A percentile compares a stretch with the other conserved stretches of the same genome.
Conservation (phyloP, 2,329 filamentous ascomycete genomes). For the Domatiomyces catenatus region DNA sequence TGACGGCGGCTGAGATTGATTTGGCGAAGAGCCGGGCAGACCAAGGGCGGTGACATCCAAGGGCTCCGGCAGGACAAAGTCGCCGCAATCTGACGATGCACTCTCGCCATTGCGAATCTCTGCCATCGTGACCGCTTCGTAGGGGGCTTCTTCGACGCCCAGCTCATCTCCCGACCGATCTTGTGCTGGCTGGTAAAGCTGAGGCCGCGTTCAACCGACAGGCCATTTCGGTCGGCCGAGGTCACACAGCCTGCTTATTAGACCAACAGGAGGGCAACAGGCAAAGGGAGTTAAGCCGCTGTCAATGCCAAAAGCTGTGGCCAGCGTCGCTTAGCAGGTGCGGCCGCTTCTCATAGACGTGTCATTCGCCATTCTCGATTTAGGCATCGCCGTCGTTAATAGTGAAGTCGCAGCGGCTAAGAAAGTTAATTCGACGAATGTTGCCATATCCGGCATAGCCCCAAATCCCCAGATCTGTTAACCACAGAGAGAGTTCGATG, state of each 20-base stretch:
- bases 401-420: too few species aligned
- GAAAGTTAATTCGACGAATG: too few species aligned
- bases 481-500: too few species aligned
- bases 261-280: background rate
- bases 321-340: background rate
- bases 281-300: background rate
- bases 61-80: background rate
- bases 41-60: background rate
- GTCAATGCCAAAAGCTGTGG: background rate
- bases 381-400: conserved; percentile 7
- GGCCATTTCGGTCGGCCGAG: background rate
- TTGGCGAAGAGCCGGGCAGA: background rate
- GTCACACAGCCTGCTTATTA: background rate
- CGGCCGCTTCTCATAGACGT: background rate
- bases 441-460: too few species aligned
- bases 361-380: conserved; percentile 7
- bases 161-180: background rate
- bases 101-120: background rate
- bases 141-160: too few species aligned
- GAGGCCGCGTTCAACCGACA: background rate
- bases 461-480: too few species aligned
- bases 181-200: background rate
- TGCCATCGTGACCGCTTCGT: background rate
- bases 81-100: background rate
- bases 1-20: background rate